Percentiles rank a stretch among this genome's conserved stretches.
phyloP scores from a whole-genome alignment of 2,329 filamentous ascomycete species.

The Epichloe festucae region DNA sequence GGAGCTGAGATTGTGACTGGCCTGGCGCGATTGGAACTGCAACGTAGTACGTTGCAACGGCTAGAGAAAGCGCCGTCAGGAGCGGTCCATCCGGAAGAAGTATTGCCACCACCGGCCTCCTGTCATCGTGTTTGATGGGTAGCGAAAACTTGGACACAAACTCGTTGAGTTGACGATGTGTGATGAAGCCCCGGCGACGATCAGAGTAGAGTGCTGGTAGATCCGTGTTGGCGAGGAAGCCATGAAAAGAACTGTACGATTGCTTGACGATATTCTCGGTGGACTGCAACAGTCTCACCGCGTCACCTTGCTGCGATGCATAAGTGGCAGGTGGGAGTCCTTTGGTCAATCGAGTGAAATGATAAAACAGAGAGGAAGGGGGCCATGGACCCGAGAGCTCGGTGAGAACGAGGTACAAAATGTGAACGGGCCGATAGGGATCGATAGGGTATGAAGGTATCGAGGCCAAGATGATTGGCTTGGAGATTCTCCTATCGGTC shows the following conservation, averaged over 20 bases:
- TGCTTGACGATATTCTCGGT: slow-evolving; percentile 2
- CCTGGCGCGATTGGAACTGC: slow-evolving; percentile 9
- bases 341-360: slow-evolving; percentile 1
- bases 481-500: background rate
- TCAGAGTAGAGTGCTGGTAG: background rate
- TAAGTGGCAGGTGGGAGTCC: background rate
- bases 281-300: slow-evolving; percentile 1
- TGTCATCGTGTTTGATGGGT: background rate
- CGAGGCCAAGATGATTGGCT: slow-evolving; percentile 1
- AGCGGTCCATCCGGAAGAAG: slow-evolving; percentile 10
- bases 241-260: background rate
- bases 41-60: slow-evolving; percentile 9
- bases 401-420: slow-evolving; percentile 4
- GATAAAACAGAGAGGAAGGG: background rate
- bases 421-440: slow-evolving; percentile 4
- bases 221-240: background rate
- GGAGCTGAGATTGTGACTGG: slow-evolving; percentile 7
- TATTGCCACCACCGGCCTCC: slow-evolving; percentile 5
- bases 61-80: slow-evolving; percentile 10
- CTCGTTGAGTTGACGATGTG: background rate
- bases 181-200: background rate
- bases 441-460: background rate
- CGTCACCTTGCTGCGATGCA: slow-evolving; percentile 2
- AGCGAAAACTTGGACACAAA: slow-evolving; percentile 2
- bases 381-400: slow-evolving; percentile 3